These are phyloP conservation scores for Penicillium robsamsonii DNA, from an alignment of 495 filamentous ascomycete genomes.

Conservation along the genomic window DNA sequence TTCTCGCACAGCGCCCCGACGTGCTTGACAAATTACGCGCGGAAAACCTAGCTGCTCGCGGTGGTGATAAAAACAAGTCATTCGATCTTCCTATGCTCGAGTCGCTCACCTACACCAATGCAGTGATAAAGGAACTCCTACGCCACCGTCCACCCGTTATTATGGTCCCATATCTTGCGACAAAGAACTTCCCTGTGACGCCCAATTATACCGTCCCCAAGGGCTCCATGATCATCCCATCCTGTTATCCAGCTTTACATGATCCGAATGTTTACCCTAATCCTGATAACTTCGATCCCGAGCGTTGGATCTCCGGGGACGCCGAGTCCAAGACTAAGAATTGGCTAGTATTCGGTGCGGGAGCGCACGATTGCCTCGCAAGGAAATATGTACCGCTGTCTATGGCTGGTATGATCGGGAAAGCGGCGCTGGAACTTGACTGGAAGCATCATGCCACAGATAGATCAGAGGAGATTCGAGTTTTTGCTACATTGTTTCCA, in stretches of 20 bases:
- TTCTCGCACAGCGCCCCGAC: slow-evolving; percentile 85
- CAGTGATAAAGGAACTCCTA: slow-evolving; percentile 85
- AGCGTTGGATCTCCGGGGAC: slow-evolving; percentile 84
- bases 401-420: slow-evolving; percentile 83
- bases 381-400: slow-evolving; percentile 83
- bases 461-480: slow-evolving; percentile 82
- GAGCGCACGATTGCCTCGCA: slow-evolving; percentile 89
- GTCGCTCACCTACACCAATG: slow-evolving; percentile 80
- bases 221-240: slow-evolving; percentile 86
- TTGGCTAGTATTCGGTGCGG: slow-evolving; percentile 91
- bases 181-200: slow-evolving; percentile 85
- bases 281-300: slow-evolving; percentile 77
- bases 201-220: slow-evolving; percentile 82
- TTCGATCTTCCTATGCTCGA: slow-evolving; percentile 81
- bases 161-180: slow-evolving; percentile 92
- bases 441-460: slow-evolving; percentile 82
- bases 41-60: slow-evolving; percentile 73
- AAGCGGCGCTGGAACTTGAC: slow-evolving; percentile 75
- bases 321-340: slow-evolving; percentile 92
- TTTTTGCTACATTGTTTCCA: slow-evolving; percentile 94
- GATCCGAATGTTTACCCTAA: slow-evolving; percentile 84
- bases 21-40: slow-evolving; percentile 77
- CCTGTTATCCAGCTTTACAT: slow-evolving; percentile 81
- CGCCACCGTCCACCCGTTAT: slow-evolving; percentile 90
- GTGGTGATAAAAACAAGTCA: slow-evolving; percentile 64